Evolutionary conservation across 2,329 filamentous ascomycete genomes (phyloP), one percentile per base, ranked within the genome.

Genomic region (Ploettnerulaceae sp.): DNA sequence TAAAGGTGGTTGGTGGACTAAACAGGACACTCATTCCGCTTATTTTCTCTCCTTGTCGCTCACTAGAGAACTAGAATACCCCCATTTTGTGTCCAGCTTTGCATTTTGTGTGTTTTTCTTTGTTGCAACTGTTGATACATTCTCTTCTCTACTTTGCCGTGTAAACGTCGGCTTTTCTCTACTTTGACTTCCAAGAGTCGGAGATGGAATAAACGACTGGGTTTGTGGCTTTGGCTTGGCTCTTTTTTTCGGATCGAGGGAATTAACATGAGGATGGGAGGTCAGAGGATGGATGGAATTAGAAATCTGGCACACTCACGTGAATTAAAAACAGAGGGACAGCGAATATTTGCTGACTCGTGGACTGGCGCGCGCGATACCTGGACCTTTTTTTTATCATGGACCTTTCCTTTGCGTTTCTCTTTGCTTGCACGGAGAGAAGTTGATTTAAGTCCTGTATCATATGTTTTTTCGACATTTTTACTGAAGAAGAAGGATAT

Each of bases 41-140:
- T 44, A 38, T 37, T 33, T 36, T 42, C 42, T 41, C 49, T 48
- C 37, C 33, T 14, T 45, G 43, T 48, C 50, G 34, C 49, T 53
- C 50, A 43, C 48, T 55, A 48, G 40, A 52, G 39, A 48, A 48
- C 45, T 56, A 51, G 46, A 53, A 55, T 55, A 55, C 54, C 54
- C 54, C 44, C 36, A 14, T 47, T 51, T 45, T 33, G 46, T 46
- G 43, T 44, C 37, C 18, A 26, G 22, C 7, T 9, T 33, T 32
- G 20, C 39, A 32, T 15, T 42, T 41, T 34, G 20, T 41, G 41
- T 45, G 25, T 25, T 45, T 52, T 50, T 47, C 18, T 36, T 45
- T 46, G 41, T 29, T 37, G 39, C 31, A 14, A 28, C 29, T 49
- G 48, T 52, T 31, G 44, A 51, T 52, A 52, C 28, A 50, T 52